Evolutionary conservation across 1,284 basidiomycete species (phyloP).

Genomic region (Anthracocystis setariae): DNA sequence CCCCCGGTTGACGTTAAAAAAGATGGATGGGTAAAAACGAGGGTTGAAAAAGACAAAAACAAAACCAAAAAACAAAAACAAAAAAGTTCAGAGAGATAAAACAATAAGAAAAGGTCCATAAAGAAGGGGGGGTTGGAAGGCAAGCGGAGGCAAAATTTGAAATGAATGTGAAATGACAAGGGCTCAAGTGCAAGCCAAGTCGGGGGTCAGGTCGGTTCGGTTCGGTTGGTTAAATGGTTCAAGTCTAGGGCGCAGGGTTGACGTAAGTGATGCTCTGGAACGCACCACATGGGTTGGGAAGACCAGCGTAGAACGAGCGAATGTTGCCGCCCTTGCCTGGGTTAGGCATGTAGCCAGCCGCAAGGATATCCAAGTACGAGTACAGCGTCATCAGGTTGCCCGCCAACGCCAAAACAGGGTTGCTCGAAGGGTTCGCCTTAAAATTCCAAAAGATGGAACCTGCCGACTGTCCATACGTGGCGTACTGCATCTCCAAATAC

Average conservation of each 20-base stretch:
- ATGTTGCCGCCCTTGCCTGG: conserved; percentile 38
- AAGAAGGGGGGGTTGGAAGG: too few relatives aligned
- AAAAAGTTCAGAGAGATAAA: too few relatives aligned
- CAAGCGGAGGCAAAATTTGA: too few relatives aligned
- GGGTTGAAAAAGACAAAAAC: conserved; percentile 1
- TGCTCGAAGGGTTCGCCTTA: conserved; percentile 45
- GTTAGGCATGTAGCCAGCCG: conserved; percentile 35
- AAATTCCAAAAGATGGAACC: conserved; percentile 65
- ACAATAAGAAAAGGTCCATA: too few relatives aligned
- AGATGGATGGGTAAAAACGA: too few relatives aligned
- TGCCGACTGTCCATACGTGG: conserved; percentile 63
- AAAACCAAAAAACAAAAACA: neutral
- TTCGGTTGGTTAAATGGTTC: too few relatives aligned
- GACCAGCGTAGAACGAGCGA: conserved; percentile 24
- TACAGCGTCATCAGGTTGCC: conserved; percentile 44
- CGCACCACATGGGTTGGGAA: conserved; percentile 38
- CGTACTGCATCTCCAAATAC: conserved; percentile 55
- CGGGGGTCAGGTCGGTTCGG: too few relatives aligned
- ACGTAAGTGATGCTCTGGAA: conserved; percentile 37
- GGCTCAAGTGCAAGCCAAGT: too few relatives aligned
- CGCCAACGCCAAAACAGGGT: conserved; percentile 30
- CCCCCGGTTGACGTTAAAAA: too few relatives aligned
- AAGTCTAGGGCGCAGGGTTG: conserved; percentile 20
- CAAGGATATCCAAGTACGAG: conserved; percentile 48
- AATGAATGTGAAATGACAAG: too few relatives aligned